Evolutionary conservation across 108 stramenopile genomes (phyloP), one percentile per base, ranked within the genome.

Genomic region (Aurantiochytrium sp.): DNA sequence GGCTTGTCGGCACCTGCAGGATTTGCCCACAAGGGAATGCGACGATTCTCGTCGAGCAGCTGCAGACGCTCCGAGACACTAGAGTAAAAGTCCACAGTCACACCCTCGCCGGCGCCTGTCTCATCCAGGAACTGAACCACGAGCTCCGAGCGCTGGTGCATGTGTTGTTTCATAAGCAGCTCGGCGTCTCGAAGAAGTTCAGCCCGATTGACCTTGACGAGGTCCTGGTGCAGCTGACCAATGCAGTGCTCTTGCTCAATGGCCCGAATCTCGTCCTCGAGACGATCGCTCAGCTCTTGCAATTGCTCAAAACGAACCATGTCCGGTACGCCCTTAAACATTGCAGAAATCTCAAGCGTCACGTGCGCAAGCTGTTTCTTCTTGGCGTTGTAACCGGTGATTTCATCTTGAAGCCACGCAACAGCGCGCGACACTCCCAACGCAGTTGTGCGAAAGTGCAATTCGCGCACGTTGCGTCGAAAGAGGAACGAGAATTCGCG

Each of bases 201-300:
- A 16, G 76, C 45, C 14, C 76, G 45, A 45, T 83, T 83, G 1
- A 83, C 76, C 76, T 83, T 83, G 45, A 83, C 76, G 19, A 83
- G 51, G 49, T 83, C 76, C 28, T 83, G 76, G 51, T 83, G 76
- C 76, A 83, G 4, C 28, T 83, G 76, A 12, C 76, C 76, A 1
- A 83, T 83, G 76, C 76, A 83, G 51, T 83, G 76, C 51, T 83
- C 76, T 35, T 83, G 76, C 51, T 83, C 76, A 23, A 83, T 83
- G n/a, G 76, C 76, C 45, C 51, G 45, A 12, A 83, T 53, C 51
- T 83, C 76, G 51, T 83, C 76, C 76, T 83, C 76, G 28, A 83
- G 76, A 53, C 76, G 76, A 53, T 83, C 76, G n/a, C 49, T 53
- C n/a, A 83, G 76, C 51, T 83, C 76, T 45, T 83, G 76, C 10